Evolutionary conservation across 331 rosid genomes (phyloP), one percentile per base, ranked within the genome.

Genomic region (Phaseolus coccineus): DNA sequence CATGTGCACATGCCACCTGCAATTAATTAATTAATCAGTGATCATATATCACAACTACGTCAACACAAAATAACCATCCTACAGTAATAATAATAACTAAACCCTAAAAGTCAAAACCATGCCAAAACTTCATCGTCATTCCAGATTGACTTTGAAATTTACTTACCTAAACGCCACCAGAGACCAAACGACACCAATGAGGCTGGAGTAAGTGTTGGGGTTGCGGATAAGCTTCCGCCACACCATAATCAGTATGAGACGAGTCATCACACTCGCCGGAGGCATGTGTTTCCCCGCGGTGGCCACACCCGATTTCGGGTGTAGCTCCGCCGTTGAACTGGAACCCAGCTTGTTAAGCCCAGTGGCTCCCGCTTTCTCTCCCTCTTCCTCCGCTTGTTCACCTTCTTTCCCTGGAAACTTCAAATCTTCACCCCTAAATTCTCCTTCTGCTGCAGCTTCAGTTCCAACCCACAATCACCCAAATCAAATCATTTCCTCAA

Each of bases 151-250:
- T 55, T 79, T 79, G 11, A 16, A 2, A 16, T 71, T 51, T 8
- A 40, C 33, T 87, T 59, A 96, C 99, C 99, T 87, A 85, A 69
- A 96, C 15, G 96, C 80, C 69, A 96, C 63, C 1, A 96, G 97
- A 8, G 99, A 88, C 99, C 99, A 96, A 65, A 81, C 57, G 16
- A 96, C 86, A 15, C 99, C 99, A 80, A 93, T 88, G 86, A 96
- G 93, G 63, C 99, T 96, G 5, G 99, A 96, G 50, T 96, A 96
- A 0, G 99, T 93, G 92, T 93, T 96, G 28, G 99, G 99, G 64
- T 96, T 96, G 10, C 99, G 90, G 86, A 96, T 96, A 22, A 96
- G 97, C 86, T 93, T 96, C 46, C 99, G 74, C 99, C 98, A 93
- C 56, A 96, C 99, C 99, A 93, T 96, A 82, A 96, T 96, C 58